These are phyloP conservation scores for Xylaria sp. DNA, from an alignment of 2,329 filamentous ascomycete species.

Conservation along the genomic window DNA sequence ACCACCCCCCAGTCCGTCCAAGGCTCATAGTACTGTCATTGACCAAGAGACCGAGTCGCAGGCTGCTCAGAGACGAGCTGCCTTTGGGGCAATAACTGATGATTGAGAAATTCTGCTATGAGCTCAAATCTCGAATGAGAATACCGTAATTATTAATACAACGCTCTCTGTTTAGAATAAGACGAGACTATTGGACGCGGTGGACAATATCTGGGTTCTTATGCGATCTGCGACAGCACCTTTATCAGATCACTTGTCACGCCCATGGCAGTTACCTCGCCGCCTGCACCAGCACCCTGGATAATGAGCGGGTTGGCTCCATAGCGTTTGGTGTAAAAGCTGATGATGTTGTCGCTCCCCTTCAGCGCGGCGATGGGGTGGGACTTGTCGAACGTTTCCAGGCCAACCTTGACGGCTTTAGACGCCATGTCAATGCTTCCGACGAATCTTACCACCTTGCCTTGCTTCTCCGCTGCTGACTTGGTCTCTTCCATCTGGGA, in stretches of 20 bases:
- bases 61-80: constrained; percentile 37
- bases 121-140: not conserved
- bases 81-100: constrained; percentile 31
- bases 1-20: constrained; percentile 14
- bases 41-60: constrained; percentile 18
- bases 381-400: constrained; percentile 87
- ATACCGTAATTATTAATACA: constrained; percentile 30
- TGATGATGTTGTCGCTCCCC: constrained; percentile 99
- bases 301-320: constrained; percentile 91
- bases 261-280: constrained; percentile 97
- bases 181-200: constrained; percentile 29
- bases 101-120: constrained; percentile 26
- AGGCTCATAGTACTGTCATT: constrained; percentile 36
- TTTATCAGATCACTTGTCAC: constrained; percentile 95
- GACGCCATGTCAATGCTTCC: constrained; percentile 89
- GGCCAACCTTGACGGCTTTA: constrained; percentile 87
- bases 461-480: constrained; percentile 82
- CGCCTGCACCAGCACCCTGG: constrained; percentile 93
- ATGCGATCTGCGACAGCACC: constrained; percentile 78
- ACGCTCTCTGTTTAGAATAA: constrained; percentile 17
- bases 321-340: constrained; percentile 97
- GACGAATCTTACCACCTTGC: constrained; percentile 93
- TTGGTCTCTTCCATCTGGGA: constrained; percentile 90
- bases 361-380: constrained; percentile 94
- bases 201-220: constrained; percentile 44